A percentile compares a stretch with the other conserved stretches of the same genome.
phyloP scores from a whole-genome alignment of 2,329 filamentous ascomycete species.

The Pseudogymnoascus sp. region DNA sequence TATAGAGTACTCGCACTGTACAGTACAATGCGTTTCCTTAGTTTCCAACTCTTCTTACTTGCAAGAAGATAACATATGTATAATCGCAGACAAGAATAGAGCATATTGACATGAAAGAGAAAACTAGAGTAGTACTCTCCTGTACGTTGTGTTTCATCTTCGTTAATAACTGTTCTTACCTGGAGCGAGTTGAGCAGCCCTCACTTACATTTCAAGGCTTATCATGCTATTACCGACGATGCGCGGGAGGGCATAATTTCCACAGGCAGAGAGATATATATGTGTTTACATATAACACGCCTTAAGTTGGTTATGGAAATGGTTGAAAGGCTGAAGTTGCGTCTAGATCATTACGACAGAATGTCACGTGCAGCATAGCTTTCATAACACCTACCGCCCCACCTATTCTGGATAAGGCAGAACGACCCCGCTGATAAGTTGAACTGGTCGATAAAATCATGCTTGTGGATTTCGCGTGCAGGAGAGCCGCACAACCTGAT shows the following conservation, averaged over 20 bases:
- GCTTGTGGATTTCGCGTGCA: constrained; percentile 7
- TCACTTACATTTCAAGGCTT: not conserved
- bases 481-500: constrained; percentile 7
- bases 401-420: constrained; percentile 5
- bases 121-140: not conserved
- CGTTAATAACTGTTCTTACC: no score
- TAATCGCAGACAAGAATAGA: not conserved
- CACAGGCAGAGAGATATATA: not conserved
- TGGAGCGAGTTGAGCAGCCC: not conserved
- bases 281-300: not conserved
- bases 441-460: not conserved
- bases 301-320: not conserved
- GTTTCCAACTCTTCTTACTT: no score
- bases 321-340: not conserved
- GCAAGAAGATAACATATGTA: no score
- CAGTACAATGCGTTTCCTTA: no score
- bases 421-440: constrained; percentile 8
- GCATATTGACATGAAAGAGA: not conserved
- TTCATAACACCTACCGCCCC: not conserved
- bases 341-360: not conserved
- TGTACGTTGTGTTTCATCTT: no score
- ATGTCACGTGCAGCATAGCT: constrained; percentile 5
- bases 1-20: no score
- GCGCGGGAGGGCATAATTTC: not conserved
- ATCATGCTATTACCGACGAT: not conserved